These are phyloP conservation scores for Coniochaeta ligniaria DNA, from an alignment of 2,329 filamentous ascomycete species.

Conservation along the genomic window DNA sequence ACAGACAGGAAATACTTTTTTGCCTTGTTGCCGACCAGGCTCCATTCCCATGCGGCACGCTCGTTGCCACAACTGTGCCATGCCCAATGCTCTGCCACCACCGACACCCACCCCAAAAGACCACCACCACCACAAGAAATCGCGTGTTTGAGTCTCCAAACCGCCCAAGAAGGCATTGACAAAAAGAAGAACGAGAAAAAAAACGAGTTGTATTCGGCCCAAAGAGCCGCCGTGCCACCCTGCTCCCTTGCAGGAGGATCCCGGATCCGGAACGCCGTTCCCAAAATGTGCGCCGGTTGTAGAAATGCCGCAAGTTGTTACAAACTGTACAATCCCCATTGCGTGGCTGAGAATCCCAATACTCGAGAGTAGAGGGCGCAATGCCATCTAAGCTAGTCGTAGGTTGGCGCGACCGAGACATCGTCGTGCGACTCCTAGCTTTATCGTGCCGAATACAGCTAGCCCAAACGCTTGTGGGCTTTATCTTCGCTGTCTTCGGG, in stretches of 20 bases:
- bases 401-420: background rate
- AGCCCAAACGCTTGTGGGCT: background rate
- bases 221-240: background rate
- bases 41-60: background rate
- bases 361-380: background rate
- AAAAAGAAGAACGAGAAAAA: conserved; percentile 7
- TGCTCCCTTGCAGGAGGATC: background rate
- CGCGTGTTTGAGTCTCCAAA: background rate
- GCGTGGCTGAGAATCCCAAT: background rate
- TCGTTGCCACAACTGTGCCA: background rate
- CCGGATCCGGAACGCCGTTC: background rate
- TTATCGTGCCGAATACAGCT: background rate
- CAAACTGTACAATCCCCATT: background rate
- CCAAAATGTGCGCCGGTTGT: background rate
- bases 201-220: background rate
- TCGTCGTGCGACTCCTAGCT: background rate
- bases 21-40: too few relatives aligned
- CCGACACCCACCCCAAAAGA: background rate
- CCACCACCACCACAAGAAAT: conserved; percentile 2
- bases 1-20: conserved; percentile 2
- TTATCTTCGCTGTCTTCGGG: background rate
- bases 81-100: background rate
- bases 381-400: background rate
- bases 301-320: background rate
- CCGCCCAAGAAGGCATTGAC: conserved; percentile 4